Percentiles rank a stretch among this genome's conserved stretches.
Conservation (phyloP, 163 green algal species). For the Scenedesmus sp. region DNA sequence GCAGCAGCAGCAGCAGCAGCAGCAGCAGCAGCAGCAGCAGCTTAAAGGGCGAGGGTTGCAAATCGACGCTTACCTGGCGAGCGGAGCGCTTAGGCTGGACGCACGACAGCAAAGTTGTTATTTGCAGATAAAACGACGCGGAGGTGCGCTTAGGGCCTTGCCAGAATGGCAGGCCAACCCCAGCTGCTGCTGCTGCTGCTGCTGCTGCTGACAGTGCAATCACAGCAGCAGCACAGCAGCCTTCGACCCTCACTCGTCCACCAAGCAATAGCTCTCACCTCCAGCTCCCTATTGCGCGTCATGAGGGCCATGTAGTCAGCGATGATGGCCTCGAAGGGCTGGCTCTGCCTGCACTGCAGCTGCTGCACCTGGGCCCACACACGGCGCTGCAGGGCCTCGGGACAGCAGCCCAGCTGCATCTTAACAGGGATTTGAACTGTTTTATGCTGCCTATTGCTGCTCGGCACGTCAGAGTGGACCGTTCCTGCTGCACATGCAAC, state of each 20-base stretch:
- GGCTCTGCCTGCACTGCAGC: constrained; percentile 49
- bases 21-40: not conserved
- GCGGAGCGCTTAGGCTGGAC: too few relatives aligned
- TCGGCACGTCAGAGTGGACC: not conserved
- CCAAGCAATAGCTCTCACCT: constrained; percentile 43
- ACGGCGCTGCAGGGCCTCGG: constrained; percentile 8
- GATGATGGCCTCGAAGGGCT: constrained; percentile 53
- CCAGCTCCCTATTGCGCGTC: constrained; percentile 56
- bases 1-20: not conserved
- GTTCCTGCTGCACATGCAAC: not conserved
- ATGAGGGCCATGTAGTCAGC: constrained; percentile 56
- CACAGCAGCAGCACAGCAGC: not conserved
- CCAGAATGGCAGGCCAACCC: too few relatives aligned
- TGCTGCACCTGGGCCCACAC: constrained; percentile 40
- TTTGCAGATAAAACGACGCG: too few relatives aligned
- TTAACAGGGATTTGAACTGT: not conserved
- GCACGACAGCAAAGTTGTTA: too few relatives aligned
- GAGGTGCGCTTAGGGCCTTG: too few relatives aligned
- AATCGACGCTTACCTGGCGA: too few relatives aligned
- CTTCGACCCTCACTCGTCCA: not conserved
- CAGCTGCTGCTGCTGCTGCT: not conserved
- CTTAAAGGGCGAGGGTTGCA: too few relatives aligned
- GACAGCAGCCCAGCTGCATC: not conserved
- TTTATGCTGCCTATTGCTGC: not conserved
- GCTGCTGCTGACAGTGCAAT: not conserved